These are phyloP conservation scores for Celoporthe dispersa DNA, from an alignment of 2,329 filamentous ascomycete genomes.

Conservation along the genomic window DNA sequence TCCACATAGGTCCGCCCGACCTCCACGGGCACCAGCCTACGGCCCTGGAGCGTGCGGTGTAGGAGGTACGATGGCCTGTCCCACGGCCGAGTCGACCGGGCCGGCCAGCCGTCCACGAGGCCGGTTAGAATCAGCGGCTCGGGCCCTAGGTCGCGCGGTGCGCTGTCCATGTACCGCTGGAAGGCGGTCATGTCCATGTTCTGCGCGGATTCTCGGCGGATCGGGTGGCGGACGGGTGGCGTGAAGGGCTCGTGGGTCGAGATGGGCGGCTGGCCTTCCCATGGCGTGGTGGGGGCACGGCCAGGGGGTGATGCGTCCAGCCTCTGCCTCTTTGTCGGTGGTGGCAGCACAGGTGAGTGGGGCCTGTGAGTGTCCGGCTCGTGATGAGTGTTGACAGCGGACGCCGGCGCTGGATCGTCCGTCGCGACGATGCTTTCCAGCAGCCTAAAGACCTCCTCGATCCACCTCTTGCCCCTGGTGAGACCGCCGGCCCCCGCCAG, in stretches of 20 bases:
- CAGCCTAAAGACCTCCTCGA: conserved; percentile 55
- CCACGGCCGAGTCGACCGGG: conserved; percentile 72
- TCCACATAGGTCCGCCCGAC: conserved; percentile 88
- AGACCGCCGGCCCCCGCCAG: conserved; percentile 67
- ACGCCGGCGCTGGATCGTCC: neutral
- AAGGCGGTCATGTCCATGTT: conserved; percentile 59
- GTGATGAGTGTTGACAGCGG: conserved; percentile 6
- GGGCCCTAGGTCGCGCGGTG: conserved; percentile 45
- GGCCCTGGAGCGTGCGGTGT: conserved; percentile 72
- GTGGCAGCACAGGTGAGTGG: neutral
- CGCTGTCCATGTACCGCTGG: conserved; percentile 60
- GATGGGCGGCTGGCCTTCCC: conserved; percentile 36
- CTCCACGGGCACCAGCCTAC: conserved; percentile 84
- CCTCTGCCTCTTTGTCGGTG: conserved; percentile 16
- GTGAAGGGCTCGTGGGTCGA: conserved; percentile 45
- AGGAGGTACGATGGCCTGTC: conserved; percentile 73
- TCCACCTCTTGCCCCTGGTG: conserved; percentile 53
- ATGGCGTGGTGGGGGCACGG: conserved; percentile 10
- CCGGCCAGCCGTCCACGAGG: conserved; percentile 75
- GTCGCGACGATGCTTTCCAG: conserved; percentile 41
- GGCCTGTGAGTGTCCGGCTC: neutral
- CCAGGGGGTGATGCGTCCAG: neutral
- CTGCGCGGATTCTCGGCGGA: conserved; percentile 48
- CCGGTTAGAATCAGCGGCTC: conserved; percentile 72
- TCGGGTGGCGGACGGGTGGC: conserved; percentile 47